Evolutionary conservation across 805 yeast genomes (phyloP).

Genomic region (Metschnikowia anglica): DNA sequence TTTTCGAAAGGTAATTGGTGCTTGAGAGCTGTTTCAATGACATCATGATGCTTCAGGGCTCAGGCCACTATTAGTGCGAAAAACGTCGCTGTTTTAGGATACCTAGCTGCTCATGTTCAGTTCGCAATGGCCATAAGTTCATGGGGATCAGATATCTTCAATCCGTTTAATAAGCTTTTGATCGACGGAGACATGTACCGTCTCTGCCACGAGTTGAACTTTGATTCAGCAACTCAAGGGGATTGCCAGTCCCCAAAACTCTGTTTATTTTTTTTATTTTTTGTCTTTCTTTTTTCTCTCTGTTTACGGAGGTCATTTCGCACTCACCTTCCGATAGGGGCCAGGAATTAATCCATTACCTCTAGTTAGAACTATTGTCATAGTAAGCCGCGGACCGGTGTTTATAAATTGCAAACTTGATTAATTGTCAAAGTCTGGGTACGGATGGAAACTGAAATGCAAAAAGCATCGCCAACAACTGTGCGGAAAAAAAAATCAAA

Average conservation of each 20-base stretch:
- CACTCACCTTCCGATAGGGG: conserved; percentile 11
- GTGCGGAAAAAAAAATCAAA: conserved; percentile 37
- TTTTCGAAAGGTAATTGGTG: neutral
- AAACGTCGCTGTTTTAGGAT: neutral
- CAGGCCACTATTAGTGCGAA: neutral
- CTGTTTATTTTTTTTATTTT: neutral
- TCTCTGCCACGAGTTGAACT: too few species aligned
- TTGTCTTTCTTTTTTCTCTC: neutral
- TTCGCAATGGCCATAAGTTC: too few species aligned
- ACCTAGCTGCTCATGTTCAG: too few species aligned
- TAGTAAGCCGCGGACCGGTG: neutral
- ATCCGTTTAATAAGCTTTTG: too few species aligned
- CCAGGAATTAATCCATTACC: neutral
- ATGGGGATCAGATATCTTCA: too few species aligned
- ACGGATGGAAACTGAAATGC: neutral
- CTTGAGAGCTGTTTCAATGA: neutral
- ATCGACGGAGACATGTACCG: too few species aligned
- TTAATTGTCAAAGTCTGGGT: too few species aligned
- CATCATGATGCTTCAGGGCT: neutral
- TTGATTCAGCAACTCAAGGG: too few species aligned
- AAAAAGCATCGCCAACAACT: neutral
- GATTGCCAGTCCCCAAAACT: too few species aligned
- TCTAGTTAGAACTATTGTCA: neutral
- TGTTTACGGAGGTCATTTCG: conserved; percentile 4
- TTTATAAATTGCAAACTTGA: too few species aligned